Evolutionary conservation across 2,329 filamentous ascomycete species (phyloP).

Genomic region (Arthrobotrys sphaeroides): DNA sequence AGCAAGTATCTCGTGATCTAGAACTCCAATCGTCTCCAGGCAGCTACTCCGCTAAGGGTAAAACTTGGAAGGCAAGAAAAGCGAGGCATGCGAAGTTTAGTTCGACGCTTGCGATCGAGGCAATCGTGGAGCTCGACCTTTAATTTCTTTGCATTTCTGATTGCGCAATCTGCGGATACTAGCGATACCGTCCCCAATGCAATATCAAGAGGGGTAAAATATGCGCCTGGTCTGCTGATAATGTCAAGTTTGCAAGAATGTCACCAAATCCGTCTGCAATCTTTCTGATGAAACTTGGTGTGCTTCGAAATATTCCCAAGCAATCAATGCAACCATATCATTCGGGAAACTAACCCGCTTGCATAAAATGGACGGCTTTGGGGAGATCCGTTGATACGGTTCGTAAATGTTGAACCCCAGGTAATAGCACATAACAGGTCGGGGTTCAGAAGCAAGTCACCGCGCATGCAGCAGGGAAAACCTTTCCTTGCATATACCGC

Average conservation of each 20-base stretch:
- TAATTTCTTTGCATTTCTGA: conserved; percentile 5
- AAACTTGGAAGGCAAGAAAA: background rate
- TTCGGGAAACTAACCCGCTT: conserved; percentile 44
- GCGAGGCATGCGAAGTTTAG: background rate
- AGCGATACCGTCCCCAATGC: conserved; percentile 11
- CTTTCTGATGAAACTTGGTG: conserved; percentile 38
- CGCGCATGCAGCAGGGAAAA: conserved; percentile 51
- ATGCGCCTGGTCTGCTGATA: conserved; percentile 21
- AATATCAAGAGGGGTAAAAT: conserved; percentile 19
- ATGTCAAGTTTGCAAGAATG: conserved; percentile 6
- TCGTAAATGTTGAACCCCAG: conserved; percentile 28
- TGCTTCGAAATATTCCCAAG: conserved; percentile 18
- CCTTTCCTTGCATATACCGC: conserved; percentile 31
- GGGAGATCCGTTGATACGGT: conserved; percentile 38
- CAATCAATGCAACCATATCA: conserved; percentile 51
- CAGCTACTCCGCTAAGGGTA: background rate
- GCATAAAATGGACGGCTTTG: conserved; percentile 1
- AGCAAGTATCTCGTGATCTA: conserved; percentile 30
- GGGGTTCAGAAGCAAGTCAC: conserved; percentile 53
- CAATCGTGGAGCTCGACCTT: conserved; percentile 1
- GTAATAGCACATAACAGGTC: conserved; percentile 28
- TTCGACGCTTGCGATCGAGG: conserved; percentile 4
- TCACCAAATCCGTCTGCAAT: conserved; percentile 8
- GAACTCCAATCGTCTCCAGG: background rate
- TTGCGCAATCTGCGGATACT: conserved; percentile 24